Base-by-base conservation (phyloP, 1,284 basidiomycete genomes). In the Abortiporus biennis region DNA sequence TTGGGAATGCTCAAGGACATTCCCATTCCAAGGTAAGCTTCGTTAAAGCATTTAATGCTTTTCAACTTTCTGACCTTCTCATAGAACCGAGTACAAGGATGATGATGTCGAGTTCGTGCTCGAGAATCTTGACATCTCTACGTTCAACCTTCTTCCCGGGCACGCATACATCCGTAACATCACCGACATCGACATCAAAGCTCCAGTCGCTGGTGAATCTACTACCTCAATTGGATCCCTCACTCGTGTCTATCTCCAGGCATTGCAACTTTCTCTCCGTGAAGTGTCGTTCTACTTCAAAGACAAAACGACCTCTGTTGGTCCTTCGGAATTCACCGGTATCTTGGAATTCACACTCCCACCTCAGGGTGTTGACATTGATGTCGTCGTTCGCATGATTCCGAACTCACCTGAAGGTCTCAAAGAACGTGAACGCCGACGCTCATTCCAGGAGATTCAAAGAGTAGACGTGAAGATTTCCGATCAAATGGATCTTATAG, bases 201-300 rank as follows among this genome's bases (percentile, higher is more conserved):
- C 80, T 0, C 65, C 73, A 0, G 52, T 58, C 0, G 52, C 54
- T 19, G 57, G 54, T 3, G 50, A 66, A 6, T 58, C 57, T 0
- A 66, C 64, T 35, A 75, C 76, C 2, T 58, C 74, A 0, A 57
- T 83, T 24, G 79, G 80, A 34, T 69, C 78, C 0, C 67, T 81
- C 45, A 84, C 80, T 0, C 78, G 80, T 36, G 63, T 85, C 19
- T 74, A 72, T 33, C 60, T 79, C 13, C 76, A 80, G 47, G 82
- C 77, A 1, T 56, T 85, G 0, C 80, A 81, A 49, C 67, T 85
- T 17, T 52, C 63, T 9, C 68, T 85, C 31, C 63, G 68, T 44
- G 76, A 85, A 31, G 70, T 85, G 0, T 83, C 82, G 1, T 85
- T 85, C 65, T 85, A 72, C 59, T 84, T 81, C 59, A 69, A 69